A percentile compares a stretch with the other conserved stretches of the same genome.
Conservation (phyloP, 2,329 filamentous ascomycete genomes). For the Colletotrichum sidae region DNA sequence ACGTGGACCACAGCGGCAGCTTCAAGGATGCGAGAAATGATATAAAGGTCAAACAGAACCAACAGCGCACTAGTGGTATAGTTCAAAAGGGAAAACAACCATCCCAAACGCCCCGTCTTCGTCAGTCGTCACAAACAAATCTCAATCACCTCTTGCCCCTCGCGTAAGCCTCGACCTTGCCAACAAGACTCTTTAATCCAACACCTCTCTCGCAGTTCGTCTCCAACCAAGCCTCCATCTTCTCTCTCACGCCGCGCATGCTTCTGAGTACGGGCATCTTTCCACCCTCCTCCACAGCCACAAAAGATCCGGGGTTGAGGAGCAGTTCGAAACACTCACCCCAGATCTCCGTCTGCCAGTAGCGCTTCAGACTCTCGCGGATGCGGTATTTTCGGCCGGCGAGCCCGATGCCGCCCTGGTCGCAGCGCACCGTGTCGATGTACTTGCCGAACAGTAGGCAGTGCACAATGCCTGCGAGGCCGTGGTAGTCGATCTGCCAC, state of each 20-base stretch:
- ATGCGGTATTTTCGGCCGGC: conserved; percentile 79
- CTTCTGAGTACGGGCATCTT: conserved; percentile 79
- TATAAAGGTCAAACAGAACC: not conserved
- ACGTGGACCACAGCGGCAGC: no score
- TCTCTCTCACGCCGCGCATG: conserved; percentile 75
- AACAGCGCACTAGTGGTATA: conserved; percentile 34
- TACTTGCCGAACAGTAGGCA: conserved; percentile 93
- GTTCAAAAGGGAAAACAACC: conserved; percentile 5
- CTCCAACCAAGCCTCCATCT: conserved; percentile 88
- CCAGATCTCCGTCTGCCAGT: conserved; percentile 98
- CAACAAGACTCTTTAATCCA: conserved; percentile 76
- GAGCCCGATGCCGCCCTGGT: conserved; percentile 66
- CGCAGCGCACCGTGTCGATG: conserved; percentile 79
- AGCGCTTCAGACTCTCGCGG: conserved; percentile 87
- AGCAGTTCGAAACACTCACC: conserved; percentile 83
- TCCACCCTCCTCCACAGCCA: conserved; percentile 72
- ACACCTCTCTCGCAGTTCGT: conserved; percentile 84
- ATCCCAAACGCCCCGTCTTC: conserved; percentile 24
- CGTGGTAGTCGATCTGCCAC: conserved; percentile 97
- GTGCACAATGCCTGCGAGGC: conserved; percentile 88
- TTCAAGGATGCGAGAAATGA: not conserved
- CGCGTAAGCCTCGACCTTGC: conserved; percentile 68
- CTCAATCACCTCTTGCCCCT: conserved; percentile 46
- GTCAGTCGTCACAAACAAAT: conserved; percentile 15
- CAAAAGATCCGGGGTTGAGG: conserved; percentile 80